Base-by-base conservation (phyloP, 306 rosid species). In the Medicago ruthenica region DNA sequence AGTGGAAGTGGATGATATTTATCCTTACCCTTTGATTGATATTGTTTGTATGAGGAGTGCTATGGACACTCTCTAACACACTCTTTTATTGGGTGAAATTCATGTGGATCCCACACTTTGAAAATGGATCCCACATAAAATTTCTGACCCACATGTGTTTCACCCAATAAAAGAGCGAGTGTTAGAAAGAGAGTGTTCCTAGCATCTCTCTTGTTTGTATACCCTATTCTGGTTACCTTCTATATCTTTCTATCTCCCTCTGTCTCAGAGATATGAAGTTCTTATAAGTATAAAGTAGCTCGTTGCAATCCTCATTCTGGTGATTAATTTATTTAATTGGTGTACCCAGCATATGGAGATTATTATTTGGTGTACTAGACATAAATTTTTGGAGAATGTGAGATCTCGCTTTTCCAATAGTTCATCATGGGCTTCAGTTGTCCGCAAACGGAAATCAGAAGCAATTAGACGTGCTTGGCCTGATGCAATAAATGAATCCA, bases 381-480 rank as follows among this genome's bases (percentile, higher is more conserved):
- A 92, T 85, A 78, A 87, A 17, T 96, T 90, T 82, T 86, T 96
- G 83, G 92, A 85, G 84, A 77, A 80, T 50, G 82, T 90, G 73
- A 82, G 78, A 74, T 88, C 90, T 66, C 76, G 86, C 53, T 81
- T 84, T 83, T 16, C 80, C 64, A 80, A 84, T 77, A 75, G 77
- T 66, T 75, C 86, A 64, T 84, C 87, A 18, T 96, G 99, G 99
- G 84, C 81, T 70, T 80, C 89, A 74, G 77, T 71, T 77, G 96
- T 89, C 8, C 71, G 83, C 50, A 87, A 87, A 81, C 85, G 93
- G 78, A 96, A 88, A 88, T 87, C 90, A 76, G 93, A 92, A 67
- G 98, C 98, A 48, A 83, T 86, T 59, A 78, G 40, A 81, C 98
- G 88, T 20, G 91, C 97, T 44, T 96, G 99, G 99, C 99, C 99